These are phyloP conservation scores for Hypoxylon sp. DNA, from an alignment of 2,329 filamentous ascomycete species.

Conservation along the genomic window DNA sequence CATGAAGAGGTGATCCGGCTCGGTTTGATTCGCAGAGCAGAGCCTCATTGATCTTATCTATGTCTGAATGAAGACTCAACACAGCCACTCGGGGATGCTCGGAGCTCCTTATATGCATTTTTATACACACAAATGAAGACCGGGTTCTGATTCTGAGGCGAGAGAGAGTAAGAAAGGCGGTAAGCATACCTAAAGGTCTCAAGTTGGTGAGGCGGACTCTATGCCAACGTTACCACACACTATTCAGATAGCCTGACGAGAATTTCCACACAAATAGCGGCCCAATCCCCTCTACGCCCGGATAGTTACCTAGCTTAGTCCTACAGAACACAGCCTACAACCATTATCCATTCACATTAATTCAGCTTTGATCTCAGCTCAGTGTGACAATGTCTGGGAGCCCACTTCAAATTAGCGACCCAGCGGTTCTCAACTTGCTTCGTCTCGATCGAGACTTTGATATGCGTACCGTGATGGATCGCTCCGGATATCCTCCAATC, in stretches of 20 bases:
- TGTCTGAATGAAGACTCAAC: too few species aligned
- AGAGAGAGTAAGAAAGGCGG: neutral
- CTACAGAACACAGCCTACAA: neutral
- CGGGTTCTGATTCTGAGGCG: neutral
- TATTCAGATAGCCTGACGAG: neutral
- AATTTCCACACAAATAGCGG: conserved; percentile 12
- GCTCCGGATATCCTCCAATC: conserved; percentile 28
- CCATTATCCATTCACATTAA: neutral
- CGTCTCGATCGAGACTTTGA: conserved; percentile 25
- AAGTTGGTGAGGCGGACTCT: neutral
- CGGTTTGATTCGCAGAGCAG: conserved; percentile 3
- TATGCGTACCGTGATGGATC: conserved; percentile 25
- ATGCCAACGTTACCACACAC: neutral
- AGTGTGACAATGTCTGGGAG: conserved; percentile 22
- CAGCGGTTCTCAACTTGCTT: conserved; percentile 16
- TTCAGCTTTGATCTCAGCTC: neutral
- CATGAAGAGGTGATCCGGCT: neutral
- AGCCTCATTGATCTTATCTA: conserved; percentile 17
- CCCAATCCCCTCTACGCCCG: neutral
- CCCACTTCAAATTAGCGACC: conserved; percentile 23
- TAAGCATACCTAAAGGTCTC: conserved; percentile 2
- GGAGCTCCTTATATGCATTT: conserved; percentile 11
- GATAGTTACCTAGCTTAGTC: neutral
- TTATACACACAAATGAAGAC: conserved; percentile 3
- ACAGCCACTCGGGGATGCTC: conserved; percentile 8